Evolutionary conservation across 257 asterid genomes (phyloP).

Genomic region (Solanum medicagineum): DNA sequence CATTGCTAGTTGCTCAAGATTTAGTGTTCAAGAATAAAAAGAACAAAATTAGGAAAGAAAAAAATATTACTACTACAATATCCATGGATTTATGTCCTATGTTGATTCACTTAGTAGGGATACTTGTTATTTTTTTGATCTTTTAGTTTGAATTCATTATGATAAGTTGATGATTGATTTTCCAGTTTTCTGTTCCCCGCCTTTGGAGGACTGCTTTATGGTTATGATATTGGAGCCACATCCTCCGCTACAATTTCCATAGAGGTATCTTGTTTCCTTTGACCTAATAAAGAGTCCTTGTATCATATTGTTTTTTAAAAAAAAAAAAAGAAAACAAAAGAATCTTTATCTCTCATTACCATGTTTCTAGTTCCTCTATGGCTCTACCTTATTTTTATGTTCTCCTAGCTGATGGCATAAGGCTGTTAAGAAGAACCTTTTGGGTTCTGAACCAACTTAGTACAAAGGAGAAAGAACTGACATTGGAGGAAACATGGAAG

Average conservation of each 20-base stretch:
- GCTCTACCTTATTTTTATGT: background rate
- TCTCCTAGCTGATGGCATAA: background rate
- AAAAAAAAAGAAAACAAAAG: background rate
- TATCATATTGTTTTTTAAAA: background rate
- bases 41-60: background rate
- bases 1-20: background rate
- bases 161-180: background rate
- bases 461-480: background rate
- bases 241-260: constrained; percentile 82
- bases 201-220: constrained; percentile 86
- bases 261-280: constrained; percentile 30
- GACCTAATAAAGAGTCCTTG: background rate
- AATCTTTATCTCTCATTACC: background rate
- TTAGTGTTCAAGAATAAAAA: background rate
- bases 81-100: background rate
- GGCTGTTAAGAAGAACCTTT: background rate
- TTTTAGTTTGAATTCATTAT: background rate
- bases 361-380: background rate
- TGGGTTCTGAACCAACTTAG: background rate
- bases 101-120: background rate
- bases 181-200: constrained; percentile 96
- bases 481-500: background rate
- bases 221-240: constrained; percentile 98
- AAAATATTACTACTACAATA: background rate
- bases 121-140: background rate